Conservation (phyloP, 805 yeast species). For the Torulaspora delbrueckii region DNA sequence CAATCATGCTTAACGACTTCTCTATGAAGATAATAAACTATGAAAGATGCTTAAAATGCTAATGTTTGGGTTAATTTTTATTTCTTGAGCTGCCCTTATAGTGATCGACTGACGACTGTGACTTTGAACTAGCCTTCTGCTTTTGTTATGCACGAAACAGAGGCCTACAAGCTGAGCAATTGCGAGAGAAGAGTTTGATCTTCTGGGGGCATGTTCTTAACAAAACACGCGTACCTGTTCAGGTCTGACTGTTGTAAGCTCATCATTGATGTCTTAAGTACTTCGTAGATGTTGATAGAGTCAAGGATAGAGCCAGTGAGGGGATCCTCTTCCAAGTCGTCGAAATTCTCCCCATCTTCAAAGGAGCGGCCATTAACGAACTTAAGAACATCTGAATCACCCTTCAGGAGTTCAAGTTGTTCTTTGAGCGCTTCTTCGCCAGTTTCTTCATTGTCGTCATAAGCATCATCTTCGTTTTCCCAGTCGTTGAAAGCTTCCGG, state of each 20-base stretch:
- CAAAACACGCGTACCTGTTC: constrained; percentile 45
- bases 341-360: constrained; percentile 50
- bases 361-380: constrained; percentile 34
- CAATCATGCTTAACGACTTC: constrained; percentile 6
- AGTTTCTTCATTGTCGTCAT: constrained; percentile 35
- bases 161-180: constrained; percentile 2
- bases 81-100: no score
- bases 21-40: not conserved
- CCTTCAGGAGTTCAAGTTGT: constrained; percentile 45
- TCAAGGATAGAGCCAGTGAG: constrained; percentile 77
- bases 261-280: constrained; percentile 53
- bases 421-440: constrained; percentile 38
- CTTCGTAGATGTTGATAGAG: constrained; percentile 61
- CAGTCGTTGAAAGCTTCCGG: constrained; percentile 31
- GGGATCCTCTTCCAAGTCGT: constrained; percentile 78
- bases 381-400: constrained; percentile 39
- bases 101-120: no score
- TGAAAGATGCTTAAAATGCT: constrained; percentile 1
- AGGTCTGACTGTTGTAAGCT: constrained; percentile 46
- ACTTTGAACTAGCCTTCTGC: not conserved
- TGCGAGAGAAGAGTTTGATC: constrained; percentile 28
- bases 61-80: no score
- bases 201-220: constrained; percentile 38
- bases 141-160: not conserved
- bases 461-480: constrained; percentile 37